These are phyloP conservation scores for Pistacia atlantica DNA, from an alignment of 345 rosid genomes.

Conservation along the genomic window DNA sequence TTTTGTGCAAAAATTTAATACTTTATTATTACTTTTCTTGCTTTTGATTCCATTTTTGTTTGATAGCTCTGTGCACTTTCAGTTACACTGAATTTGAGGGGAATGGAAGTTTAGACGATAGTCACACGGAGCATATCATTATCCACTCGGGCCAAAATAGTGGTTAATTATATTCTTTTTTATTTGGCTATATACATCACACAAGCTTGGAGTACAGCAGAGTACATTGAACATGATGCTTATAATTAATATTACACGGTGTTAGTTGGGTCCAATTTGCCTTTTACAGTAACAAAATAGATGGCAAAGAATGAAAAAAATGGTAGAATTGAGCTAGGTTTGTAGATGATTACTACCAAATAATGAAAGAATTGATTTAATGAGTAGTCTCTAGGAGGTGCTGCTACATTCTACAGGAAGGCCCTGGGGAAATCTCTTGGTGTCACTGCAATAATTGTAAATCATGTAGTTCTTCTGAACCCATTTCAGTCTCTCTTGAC, in stretches of 20 bases:
- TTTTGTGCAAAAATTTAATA: neutral
- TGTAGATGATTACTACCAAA: neutral
- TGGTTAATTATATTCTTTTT: too few species aligned
- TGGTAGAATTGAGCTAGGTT: neutral
- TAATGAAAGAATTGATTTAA: neutral
- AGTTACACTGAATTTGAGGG: neutral
- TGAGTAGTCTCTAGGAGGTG: neutral
- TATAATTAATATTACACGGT: neutral
- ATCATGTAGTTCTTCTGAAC: conserved; percentile 63
- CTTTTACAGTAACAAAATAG: neutral
- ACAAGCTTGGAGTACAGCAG: too few species aligned
- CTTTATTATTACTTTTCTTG: neutral
- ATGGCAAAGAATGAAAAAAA: neutral
- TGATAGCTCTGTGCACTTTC: neutral
- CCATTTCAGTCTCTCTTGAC: conserved; percentile 44
- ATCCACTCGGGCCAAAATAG: too few species aligned
- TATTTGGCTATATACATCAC: too few species aligned
- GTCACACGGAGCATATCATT: too few species aligned
- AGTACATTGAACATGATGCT: too few species aligned
- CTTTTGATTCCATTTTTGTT: neutral
- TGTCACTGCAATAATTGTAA: conserved; percentile 62
- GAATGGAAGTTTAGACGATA: too few species aligned
- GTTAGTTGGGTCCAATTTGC: neutral
- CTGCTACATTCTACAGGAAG: conserved; percentile 45
- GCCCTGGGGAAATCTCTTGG: conserved; percentile 51